A percentile compares a stretch with the other conserved stretches of the same genome.
Evolutionary conservation across 176 grass and related monocot species (phyloP).

Genomic region (barley (Hordeum vulgare)): DNA sequence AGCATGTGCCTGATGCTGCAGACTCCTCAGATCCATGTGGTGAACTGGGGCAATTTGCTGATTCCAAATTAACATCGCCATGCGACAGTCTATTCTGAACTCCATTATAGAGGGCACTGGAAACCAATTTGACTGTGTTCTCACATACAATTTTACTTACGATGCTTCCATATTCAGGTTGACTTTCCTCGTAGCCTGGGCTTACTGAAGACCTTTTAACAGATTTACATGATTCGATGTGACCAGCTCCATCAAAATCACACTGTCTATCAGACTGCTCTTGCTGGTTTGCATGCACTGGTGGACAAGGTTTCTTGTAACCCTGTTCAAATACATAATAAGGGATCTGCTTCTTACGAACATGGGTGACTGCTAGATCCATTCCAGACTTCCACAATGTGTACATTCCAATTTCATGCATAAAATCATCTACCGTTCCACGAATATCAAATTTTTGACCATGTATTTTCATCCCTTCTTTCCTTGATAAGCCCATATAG

Average conservation of each 20-base stretch:
- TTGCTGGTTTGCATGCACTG: constrained; percentile 30
- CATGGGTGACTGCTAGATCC: constrained; percentile 85
- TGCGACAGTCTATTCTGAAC: constrained; percentile 5
- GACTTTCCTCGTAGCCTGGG: constrained; percentile 23
- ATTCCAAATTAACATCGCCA: constrained; percentile 22
- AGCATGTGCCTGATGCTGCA: constrained; percentile 31
- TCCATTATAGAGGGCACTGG: not conserved
- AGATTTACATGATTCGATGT: constrained; percentile 9
- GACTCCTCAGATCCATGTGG: constrained; percentile 39
- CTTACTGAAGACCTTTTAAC: constrained; percentile 44
- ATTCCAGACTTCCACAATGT: constrained; percentile 77
- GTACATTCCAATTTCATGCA: constrained; percentile 72
- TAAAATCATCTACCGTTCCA: constrained; percentile 88
- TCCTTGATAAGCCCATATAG: constrained; percentile 91
- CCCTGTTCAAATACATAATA: constrained; percentile 81
- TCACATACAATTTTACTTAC: not conserved
- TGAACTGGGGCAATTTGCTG: constrained; percentile 23
- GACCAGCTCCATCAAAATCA: constrained; percentile 25
- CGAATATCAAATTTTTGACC: constrained; percentile 94
- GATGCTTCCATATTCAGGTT: constrained; percentile 19
- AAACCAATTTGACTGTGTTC: not conserved
- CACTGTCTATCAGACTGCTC: constrained; percentile 48
- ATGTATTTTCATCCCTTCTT: constrained; percentile 58
- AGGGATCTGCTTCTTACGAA: constrained; percentile 64
- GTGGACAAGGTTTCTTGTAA: constrained; percentile 54